Base-by-base conservation (phyloP, 192 early-diverging fungal genomes). In the Umbelopsis sp. region DNA sequence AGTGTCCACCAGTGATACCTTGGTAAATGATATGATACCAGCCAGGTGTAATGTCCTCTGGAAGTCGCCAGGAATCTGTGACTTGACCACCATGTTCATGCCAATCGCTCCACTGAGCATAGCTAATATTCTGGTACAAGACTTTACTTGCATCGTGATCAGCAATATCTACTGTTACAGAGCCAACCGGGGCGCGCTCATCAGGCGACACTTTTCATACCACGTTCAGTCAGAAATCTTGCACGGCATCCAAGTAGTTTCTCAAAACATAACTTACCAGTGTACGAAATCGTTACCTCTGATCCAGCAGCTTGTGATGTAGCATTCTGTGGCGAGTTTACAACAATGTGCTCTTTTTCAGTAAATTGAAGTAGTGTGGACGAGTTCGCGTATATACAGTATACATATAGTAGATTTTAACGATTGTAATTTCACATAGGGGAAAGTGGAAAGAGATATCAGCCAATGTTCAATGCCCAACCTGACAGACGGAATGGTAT, bases 71-170 rank as follows among this genome's bases (percentile, higher is more conserved):
- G 2, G 31, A 4, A 2, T 12, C 17, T 8, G 25, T 5, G 56
- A 62, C 56, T 8, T 20, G 25, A 29, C 56, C 56, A 7, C 56
- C 56, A n/a, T 62, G 56, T 1, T 36, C 26, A 62, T 62, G 56
- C 56, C 56, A 62, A 62, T 62, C 20, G 17, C 56, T 62, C 56
- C 56, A 62, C 26, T 62, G 29, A 16, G 56, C 56, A 34, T 62
- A 62, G 17, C 25, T 62, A n/a, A 62, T n/a, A 17, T 62, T 62
- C 3, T 11, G 56, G 31, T 62, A 62, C 29, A 62, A 26, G 14
- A 62, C 16, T 2, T 29, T 62, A 7, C 17, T 62, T 6, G 31
- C 31, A 16, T 62, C 56, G 26, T 62, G 31, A 10, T 29, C 56
- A n/a, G 29, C 10, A 29, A 62, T 6, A 20, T 62, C 56, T 62